A percentile compares a stretch with the other conserved stretches of the same genome.
Conservation (phyloP, 169 alveolate species). For the Nephromyces sp. region DNA sequence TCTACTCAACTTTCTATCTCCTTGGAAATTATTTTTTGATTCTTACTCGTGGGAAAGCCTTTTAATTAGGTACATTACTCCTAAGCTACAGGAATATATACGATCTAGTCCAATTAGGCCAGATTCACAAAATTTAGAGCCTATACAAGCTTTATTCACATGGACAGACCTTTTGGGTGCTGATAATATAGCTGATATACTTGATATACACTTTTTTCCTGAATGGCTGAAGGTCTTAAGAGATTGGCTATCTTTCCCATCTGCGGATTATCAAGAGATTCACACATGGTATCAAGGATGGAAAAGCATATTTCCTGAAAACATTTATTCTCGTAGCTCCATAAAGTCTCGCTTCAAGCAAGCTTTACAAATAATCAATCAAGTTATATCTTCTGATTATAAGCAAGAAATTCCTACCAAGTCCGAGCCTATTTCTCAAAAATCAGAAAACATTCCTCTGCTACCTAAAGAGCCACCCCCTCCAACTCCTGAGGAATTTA, state of each 20-base stretch:
- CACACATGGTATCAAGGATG: slow-evolving; percentile 25
- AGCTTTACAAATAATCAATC: slow-evolving; percentile 17
- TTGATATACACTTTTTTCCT: background rate
- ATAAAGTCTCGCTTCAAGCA: slow-evolving; percentile 5
- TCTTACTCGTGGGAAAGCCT: slow-evolving; percentile 11
- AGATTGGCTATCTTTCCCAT: slow-evolving; percentile 14
- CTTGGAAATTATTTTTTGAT: slow-evolving; percentile 36
- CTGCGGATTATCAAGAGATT: slow-evolving; percentile 9
- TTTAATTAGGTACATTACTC: slow-evolving; percentile 22
- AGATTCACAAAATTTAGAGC: slow-evolving; percentile 8
- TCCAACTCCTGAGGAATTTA: background rate
- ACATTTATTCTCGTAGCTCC: slow-evolving; percentile 5
- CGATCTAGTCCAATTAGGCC: slow-evolving; percentile 13
- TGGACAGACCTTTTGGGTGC: slow-evolving; percentile 34
- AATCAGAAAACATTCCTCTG: background rate
- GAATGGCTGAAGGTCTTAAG: slow-evolving; percentile 24
- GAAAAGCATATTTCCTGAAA: slow-evolving; percentile 12
- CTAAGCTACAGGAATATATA: slow-evolving; percentile 27
- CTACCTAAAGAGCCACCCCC: background rate
- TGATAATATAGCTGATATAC: slow-evolving; percentile 15
- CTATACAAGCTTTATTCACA: slow-evolving; percentile 27
- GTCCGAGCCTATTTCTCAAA: background rate
- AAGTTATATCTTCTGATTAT: background rate
- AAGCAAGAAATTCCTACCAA: background rate
- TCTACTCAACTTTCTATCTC: slow-evolving; percentile 22